Percentiles rank a stretch among this genome's conserved stretches.
phyloP scores from a whole-genome alignment of 352 stramenopile genomes.

The Phytopythium aichiense region DNA sequence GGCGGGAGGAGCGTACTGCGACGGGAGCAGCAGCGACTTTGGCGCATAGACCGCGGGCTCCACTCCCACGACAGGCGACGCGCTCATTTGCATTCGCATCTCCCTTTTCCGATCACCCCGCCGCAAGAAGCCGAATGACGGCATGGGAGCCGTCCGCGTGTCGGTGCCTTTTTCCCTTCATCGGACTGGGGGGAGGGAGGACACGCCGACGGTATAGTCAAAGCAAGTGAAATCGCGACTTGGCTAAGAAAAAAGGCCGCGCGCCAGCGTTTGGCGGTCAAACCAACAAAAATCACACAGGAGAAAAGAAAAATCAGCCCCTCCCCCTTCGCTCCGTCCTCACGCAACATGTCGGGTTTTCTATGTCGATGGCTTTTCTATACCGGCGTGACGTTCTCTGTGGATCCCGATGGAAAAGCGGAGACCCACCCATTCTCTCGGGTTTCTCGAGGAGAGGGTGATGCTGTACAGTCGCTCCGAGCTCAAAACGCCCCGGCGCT shows the following conservation, averaged over 20 bases:
- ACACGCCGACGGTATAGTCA: neutral
- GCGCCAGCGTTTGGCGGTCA: neutral
- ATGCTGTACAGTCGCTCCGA: constrained; percentile 8
- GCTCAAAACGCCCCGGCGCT: neutral
- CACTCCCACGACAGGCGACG: constrained; percentile 13
- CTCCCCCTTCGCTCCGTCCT: neutral
- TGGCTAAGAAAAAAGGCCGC: neutral
- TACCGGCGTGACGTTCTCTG: neutral
- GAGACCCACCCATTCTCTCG: constrained; percentile 1
- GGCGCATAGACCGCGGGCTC: constrained; percentile 26
- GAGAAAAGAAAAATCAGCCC: neutral
- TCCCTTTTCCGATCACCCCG: neutral
- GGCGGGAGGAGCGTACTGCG: constrained; percentile 12
- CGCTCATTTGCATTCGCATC: constrained; percentile 42
- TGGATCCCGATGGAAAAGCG: constrained; percentile 1
- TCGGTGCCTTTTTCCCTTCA: neutral
- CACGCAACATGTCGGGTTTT: neutral
- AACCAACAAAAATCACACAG: neutral
- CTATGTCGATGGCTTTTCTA: neutral
- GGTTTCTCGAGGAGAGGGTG: neutral
- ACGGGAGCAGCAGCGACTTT: constrained; percentile 11
- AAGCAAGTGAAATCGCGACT: neutral
- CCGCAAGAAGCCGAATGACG: constrained; percentile 10
- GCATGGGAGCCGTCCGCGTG: neutral
- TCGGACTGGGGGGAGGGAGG: neutral